Conservation (phyloP, 2,329 filamentous ascomycete species). For the Amauroascus verrucosus region DNA sequence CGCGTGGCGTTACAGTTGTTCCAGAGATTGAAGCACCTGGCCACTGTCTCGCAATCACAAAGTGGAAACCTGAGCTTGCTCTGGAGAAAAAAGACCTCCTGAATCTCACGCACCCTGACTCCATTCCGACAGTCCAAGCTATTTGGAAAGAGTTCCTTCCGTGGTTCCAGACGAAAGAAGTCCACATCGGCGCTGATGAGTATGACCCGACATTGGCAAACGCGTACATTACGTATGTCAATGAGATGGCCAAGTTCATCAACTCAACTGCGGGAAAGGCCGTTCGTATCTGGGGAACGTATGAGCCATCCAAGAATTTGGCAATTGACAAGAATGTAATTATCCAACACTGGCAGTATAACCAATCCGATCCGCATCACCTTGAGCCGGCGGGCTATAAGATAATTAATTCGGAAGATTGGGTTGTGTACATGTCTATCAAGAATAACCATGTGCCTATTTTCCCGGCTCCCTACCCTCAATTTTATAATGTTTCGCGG, state of each 20-base stretch:
- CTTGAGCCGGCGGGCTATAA: slow-evolving; percentile 38
- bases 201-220: slow-evolving; percentile 35
- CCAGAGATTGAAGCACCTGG: slow-evolving; percentile 53
- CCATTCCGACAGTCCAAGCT: slow-evolving; percentile 43
- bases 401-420: slow-evolving; percentile 46
- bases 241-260: slow-evolving; percentile 43
- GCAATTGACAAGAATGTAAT: slow-evolving; percentile 40
- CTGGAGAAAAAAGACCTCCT: slow-evolving; percentile 43
- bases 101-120: slow-evolving; percentile 47
- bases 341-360: slow-evolving; percentile 47
- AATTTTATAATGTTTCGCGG: slow-evolving; percentile 39
- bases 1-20: slow-evolving; percentile 48
- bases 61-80: slow-evolving; percentile 50
- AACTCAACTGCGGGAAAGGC: slow-evolving; percentile 33
- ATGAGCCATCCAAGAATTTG: slow-evolving; percentile 35
- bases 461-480: slow-evolving; percentile 38
- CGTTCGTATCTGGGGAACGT: slow-evolving; percentile 49
- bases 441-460: slow-evolving; percentile 48
- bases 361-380: slow-evolving; percentile 42
- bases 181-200: slow-evolving; percentile 37
- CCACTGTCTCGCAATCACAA: slow-evolving; percentile 46
- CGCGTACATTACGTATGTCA: slow-evolving; percentile 42
- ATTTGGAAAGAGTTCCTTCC: slow-evolving; percentile 44
- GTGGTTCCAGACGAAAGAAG: slow-evolving; percentile 41
- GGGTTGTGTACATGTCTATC: slow-evolving; percentile 46